Evolutionary conservation across 805 yeast genomes (phyloP).

Genomic region (Candida sakaeoensis): DNA sequence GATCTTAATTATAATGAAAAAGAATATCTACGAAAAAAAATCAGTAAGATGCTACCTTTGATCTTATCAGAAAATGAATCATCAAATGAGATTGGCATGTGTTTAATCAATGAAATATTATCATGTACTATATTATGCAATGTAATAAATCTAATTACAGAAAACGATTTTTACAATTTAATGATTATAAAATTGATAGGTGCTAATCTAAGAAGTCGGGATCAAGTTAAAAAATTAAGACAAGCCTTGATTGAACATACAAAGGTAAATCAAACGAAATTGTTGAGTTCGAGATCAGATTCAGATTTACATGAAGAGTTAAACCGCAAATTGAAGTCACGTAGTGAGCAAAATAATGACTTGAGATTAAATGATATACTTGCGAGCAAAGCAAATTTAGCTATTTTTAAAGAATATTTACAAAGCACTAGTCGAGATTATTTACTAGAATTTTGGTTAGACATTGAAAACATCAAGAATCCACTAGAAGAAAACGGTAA

Average conservation of each 20-base stretch:
- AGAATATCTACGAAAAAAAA: conserved; percentile 43
- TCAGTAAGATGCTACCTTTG: conserved; percentile 44
- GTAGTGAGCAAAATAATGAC: conserved; percentile 28
- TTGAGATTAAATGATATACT: conserved; percentile 49
- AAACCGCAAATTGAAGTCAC: not conserved
- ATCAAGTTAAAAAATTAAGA: conserved; percentile 69
- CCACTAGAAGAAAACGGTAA: conserved; percentile 57
- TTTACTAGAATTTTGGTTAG: conserved; percentile 60
- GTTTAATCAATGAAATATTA: conserved; percentile 61
- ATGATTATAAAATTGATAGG: conserved; percentile 57
- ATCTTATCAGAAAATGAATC: conserved; percentile 47
- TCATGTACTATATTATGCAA: conserved; percentile 46
- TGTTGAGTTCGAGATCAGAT: not conserved
- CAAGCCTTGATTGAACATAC: conserved; percentile 68
- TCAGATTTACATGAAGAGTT: conserved; percentile 1
- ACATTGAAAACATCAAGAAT: conserved; percentile 63
- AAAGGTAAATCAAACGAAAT: not conserved
- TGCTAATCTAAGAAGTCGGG: conserved; percentile 63
- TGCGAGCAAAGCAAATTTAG: conserved; percentile 42
- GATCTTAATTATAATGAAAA: conserved; percentile 36
- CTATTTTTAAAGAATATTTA: conserved; percentile 22
- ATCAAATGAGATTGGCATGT: conserved; percentile 43
- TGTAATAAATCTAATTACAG: conserved; percentile 55
- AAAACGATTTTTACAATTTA: conserved; percentile 76
- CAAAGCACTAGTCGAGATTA: conserved; percentile 11